These are phyloP conservation scores for Phytophthora litchii DNA, from an alignment of 352 stramenopile species.

Conservation along the genomic window DNA sequence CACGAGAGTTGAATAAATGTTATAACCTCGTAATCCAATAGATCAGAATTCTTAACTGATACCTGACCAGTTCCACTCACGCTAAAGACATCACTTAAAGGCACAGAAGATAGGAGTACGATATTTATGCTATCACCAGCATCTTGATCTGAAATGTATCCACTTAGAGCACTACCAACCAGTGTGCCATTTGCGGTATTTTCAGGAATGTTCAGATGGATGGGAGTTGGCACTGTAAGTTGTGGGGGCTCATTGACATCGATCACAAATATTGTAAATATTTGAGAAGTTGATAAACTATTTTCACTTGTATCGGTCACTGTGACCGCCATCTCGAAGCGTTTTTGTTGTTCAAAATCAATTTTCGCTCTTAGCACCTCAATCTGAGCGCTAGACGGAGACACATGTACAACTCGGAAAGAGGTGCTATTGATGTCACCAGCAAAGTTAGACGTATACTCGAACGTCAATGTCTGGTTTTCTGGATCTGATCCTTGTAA, in stretches of 20 bases:
- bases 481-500: constrained; percentile 54
- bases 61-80: constrained; percentile 17
- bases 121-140: constrained; percentile 15
- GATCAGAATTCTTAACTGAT: constrained; percentile 13
- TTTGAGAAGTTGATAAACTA: constrained; percentile 27
- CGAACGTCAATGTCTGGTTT: constrained; percentile 51
- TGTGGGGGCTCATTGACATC: constrained; percentile 32
- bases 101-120: constrained; percentile 12
- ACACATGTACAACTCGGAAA: constrained; percentile 49
- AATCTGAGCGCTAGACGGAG: constrained; percentile 44
- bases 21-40: constrained; percentile 28
- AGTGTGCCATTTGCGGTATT: constrained; percentile 25
- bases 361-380: constrained; percentile 44
- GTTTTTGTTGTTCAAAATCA: constrained; percentile 44
- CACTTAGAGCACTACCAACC: constrained; percentile 12
- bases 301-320: constrained; percentile 39
- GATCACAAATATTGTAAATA: constrained; percentile 13
- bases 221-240: not conserved
- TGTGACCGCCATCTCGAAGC: constrained; percentile 48
- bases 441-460: constrained; percentile 35
- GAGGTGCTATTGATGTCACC: constrained; percentile 20
- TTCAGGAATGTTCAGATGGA: constrained; percentile 23
- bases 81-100: constrained; percentile 10
- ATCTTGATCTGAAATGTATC: constrained; percentile 33
- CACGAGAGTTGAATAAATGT: constrained; percentile 17